A percentile compares a stretch with the other conserved stretches of the same genome.
Evolutionary conservation across 2,329 filamentous ascomycete species (phyloP).

Genomic region (Chalara sp.): DNA sequence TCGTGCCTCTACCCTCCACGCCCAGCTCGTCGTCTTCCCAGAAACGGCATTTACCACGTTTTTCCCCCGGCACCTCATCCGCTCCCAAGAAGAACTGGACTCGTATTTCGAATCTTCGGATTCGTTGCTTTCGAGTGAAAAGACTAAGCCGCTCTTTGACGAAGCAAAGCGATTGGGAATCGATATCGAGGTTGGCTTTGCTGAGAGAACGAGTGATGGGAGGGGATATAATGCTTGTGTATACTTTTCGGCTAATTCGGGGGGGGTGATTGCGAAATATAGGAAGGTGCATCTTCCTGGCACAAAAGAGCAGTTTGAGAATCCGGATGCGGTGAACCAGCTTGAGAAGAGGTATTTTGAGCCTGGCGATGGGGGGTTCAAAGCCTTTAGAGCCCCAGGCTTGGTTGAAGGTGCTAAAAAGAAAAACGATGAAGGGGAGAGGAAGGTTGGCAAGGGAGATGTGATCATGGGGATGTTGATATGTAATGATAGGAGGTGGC

Average conservation of each 20-base stretch:
- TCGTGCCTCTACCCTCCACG: slow-evolving; percentile 35
- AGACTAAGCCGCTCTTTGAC: slow-evolving; percentile 42
- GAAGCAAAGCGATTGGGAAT: slow-evolving; percentile 38
- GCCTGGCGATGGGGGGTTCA: slow-evolving; percentile 45
- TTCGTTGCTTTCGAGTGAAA: slow-evolving; percentile 33
- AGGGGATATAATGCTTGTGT: slow-evolving; percentile 43
- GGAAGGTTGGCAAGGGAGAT: slow-evolving; percentile 19
- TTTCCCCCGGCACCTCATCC: slow-evolving; percentile 45
- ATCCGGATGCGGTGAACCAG: slow-evolving; percentile 43
- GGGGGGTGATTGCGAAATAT: slow-evolving; percentile 42
- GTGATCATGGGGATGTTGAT: slow-evolving; percentile 48
- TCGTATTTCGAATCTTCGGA: slow-evolving; percentile 43
- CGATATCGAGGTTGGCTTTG: slow-evolving; percentile 47
- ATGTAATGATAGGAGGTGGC: slow-evolving; percentile 48
- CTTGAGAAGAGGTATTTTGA: slow-evolving; percentile 50
- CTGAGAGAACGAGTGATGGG: slow-evolving; percentile 38
- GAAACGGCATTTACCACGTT: slow-evolving; percentile 51
- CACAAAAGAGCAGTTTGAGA: slow-evolving; percentile 41
- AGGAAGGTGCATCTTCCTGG: slow-evolving; percentile 50
- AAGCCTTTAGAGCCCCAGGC: slow-evolving; percentile 43
- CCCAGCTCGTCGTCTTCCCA: slow-evolving; percentile 45
- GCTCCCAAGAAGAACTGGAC: slow-evolving; percentile 36
- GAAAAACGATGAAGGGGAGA: background rate
- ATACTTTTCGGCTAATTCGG: slow-evolving; percentile 40
- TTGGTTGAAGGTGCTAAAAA: slow-evolving; percentile 27